Conservation (phyloP, 768 basidiomycete genomes). For the Kwoniella dejecticola region DNA sequence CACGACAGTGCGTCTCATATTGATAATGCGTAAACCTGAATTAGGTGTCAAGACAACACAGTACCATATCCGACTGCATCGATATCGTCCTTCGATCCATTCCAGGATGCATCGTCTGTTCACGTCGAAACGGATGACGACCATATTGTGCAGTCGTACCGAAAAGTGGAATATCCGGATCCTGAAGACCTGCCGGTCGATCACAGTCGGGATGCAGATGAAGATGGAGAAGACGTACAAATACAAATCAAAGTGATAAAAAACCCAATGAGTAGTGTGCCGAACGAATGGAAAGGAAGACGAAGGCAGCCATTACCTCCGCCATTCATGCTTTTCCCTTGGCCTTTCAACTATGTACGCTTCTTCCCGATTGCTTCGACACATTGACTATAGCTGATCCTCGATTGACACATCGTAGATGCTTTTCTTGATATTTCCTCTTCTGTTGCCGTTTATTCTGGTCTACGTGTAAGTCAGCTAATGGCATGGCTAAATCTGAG, state of each 20-base stretch:
- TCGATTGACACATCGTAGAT: not conserved
- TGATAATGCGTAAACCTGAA: not conserved
- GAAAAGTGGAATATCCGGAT: conserved; percentile 2
- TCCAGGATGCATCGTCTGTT: conserved; percentile 15
- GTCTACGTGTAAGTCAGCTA: conserved; percentile 21
- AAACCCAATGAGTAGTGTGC: not conserved
- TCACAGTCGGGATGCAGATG: conserved; percentile 8
- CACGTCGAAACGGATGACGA: conserved; percentile 30
- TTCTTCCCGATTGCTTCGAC: not conserved
- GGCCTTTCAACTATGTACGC: conserved; percentile 45
- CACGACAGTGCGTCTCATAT: conserved; percentile 3
- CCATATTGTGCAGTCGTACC: conserved; percentile 34
- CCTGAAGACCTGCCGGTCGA: conserved; percentile 14
- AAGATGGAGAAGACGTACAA: conserved; percentile 18
- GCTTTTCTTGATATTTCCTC: conserved; percentile 19
- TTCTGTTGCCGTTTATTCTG: conserved; percentile 24
- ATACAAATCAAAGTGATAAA: conserved; percentile 19
- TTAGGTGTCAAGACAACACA: conserved; percentile 42
- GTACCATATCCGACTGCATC: conserved; percentile 49
- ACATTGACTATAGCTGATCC: not conserved
- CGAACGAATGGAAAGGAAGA: conserved; percentile 11
- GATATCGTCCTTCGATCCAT: conserved; percentile 42
- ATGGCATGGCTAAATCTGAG: not conserved
- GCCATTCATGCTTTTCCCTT: conserved; percentile 33
- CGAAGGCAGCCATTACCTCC: conserved; percentile 31